Conservation (phyloP, 768 basidiomycete species). For the Lenzites betulinus region DNA sequence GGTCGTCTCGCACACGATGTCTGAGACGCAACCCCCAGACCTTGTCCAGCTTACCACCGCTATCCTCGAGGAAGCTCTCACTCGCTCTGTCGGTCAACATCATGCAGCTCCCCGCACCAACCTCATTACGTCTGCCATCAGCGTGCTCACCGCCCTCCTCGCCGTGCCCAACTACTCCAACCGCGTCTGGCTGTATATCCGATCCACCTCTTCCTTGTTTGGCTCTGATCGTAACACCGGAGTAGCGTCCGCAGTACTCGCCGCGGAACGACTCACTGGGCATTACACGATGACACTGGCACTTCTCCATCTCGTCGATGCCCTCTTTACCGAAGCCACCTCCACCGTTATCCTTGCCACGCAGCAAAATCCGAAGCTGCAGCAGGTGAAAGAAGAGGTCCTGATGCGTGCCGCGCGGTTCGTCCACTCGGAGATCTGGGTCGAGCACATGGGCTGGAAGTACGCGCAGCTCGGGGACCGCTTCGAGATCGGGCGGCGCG, state of each 20-base stretch:
- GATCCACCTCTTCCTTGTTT: conserved; percentile 77
- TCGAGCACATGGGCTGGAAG: conserved; percentile 83
- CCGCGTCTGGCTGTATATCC: conserved; percentile 86
- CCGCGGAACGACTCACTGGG: conserved; percentile 69
- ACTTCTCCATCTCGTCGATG: conserved; percentile 73
- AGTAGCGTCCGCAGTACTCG: conserved; percentile 65
- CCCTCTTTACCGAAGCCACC: conserved; percentile 74
- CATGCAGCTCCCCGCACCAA: conserved; percentile 42
- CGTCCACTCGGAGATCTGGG: conserved; percentile 87
- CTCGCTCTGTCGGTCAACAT: conserved; percentile 45
- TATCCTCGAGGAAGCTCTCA: conserved; percentile 78
- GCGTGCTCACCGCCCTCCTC: conserved; percentile 76
- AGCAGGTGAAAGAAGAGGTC: conserved; percentile 82
- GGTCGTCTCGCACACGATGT: conserved; percentile 54
- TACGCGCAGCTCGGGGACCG: conserved; percentile 79
- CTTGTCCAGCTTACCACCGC: conserved; percentile 79
- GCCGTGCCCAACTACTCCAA: conserved; percentile 74
- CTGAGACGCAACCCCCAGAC: conserved; percentile 61
- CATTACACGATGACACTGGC: conserved; percentile 83
- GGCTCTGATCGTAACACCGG: conserved; percentile 58
- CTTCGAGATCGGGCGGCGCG: conserved; percentile 76
- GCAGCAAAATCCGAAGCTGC: conserved; percentile 59
- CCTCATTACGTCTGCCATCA: conserved; percentile 80
- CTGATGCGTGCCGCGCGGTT: conserved; percentile 75
- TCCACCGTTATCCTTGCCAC: conserved; percentile 48